Evolutionary conservation across 2,329 filamentous ascomycete species (phyloP).

Genomic region (Verticillium dahliae): DNA sequence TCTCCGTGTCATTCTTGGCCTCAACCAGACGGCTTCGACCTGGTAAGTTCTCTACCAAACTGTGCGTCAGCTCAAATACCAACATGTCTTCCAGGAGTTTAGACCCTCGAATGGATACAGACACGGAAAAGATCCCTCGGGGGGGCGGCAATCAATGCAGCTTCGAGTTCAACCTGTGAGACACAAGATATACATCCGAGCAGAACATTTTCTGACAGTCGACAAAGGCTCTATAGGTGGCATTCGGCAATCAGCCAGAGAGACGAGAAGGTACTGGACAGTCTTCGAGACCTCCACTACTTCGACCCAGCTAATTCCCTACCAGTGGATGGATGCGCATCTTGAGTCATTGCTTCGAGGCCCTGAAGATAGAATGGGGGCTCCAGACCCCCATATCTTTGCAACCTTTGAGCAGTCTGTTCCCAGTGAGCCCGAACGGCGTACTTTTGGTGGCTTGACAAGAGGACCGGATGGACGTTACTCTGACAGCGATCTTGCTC

Average conservation of each 20-base stretch:
- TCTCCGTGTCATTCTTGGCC: constrained; percentile 27
- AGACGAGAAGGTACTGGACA: constrained; percentile 15
- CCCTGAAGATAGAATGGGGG: not conserved
- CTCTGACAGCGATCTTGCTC: constrained; percentile 46
- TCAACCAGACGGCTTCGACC: constrained; percentile 37
- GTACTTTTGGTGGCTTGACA: constrained; percentile 42
- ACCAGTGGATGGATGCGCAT: constrained; percentile 17
- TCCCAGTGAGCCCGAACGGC: constrained; percentile 42
- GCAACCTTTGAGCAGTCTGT: constrained; percentile 29
- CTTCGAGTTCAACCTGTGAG: constrained; percentile 24
- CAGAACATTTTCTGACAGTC: not conserved
- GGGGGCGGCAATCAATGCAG: constrained; percentile 8
- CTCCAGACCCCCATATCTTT: constrained; percentile 4
- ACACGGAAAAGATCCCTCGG: constrained; percentile 18
- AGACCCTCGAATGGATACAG: constrained; percentile 38
- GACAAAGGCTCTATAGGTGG: constrained; percentile 20
- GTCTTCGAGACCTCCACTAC: no score
- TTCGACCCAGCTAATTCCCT: not conserved
- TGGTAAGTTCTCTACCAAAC: not conserved
- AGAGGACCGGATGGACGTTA: constrained; percentile 44
- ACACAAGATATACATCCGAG: not conserved
- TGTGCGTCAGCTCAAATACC: not conserved
- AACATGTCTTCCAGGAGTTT: constrained; percentile 17
- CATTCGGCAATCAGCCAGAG: constrained; percentile 21
- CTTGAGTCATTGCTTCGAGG: constrained; percentile 14